phyloP scores from a whole-genome alignment of 495 filamentous ascomycete genomes.

The Amniculicola lignicola region DNA sequence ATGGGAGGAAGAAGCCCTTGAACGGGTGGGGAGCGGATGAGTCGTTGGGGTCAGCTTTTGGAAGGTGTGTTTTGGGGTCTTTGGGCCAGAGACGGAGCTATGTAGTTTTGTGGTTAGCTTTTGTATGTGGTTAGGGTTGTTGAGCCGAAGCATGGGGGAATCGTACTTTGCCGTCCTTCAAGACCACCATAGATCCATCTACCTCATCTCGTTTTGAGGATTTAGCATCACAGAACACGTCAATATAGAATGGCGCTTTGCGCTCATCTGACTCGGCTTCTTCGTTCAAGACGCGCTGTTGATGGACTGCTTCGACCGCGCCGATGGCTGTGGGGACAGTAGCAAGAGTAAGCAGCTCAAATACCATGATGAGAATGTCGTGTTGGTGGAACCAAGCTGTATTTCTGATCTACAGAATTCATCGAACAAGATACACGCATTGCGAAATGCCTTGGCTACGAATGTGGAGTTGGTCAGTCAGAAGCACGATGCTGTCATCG shows the following conservation, averaged over 20 bases:
- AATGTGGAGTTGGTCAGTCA: background rate
- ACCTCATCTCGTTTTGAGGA: slow-evolving; percentile 48
- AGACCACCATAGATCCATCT: slow-evolving; percentile 50
- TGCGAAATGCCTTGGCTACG: background rate
- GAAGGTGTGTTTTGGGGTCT: slow-evolving; percentile 23
- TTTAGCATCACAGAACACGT: slow-evolving; percentile 37
- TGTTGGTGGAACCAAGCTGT: background rate
- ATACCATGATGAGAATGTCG: slow-evolving; percentile 12
- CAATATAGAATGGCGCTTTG: slow-evolving; percentile 39
- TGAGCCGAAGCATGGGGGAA: background rate
- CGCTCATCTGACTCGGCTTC: slow-evolving; percentile 39
- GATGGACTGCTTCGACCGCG: slow-evolving; percentile 53
- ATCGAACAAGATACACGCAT: no score
- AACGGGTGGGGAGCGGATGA: slow-evolving; percentile 47
- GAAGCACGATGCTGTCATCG: slow-evolving; percentile 25
- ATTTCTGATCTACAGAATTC: background rate
- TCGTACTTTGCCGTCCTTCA: slow-evolving; percentile 54
- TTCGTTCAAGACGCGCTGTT: slow-evolving; percentile 38
- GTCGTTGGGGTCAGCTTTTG: slow-evolving; percentile 9
- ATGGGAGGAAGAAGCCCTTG: slow-evolving; percentile 61
- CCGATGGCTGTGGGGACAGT: slow-evolving; percentile 63
- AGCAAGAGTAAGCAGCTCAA: slow-evolving; percentile 25
- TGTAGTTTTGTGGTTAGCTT: background rate
- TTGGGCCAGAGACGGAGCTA: slow-evolving; percentile 34
- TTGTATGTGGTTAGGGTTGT: background rate